Evolutionary conservation across 2,329 filamentous ascomycete genomes (phyloP).

Genomic region (Magnaporthiopsis rhizophila): DNA sequence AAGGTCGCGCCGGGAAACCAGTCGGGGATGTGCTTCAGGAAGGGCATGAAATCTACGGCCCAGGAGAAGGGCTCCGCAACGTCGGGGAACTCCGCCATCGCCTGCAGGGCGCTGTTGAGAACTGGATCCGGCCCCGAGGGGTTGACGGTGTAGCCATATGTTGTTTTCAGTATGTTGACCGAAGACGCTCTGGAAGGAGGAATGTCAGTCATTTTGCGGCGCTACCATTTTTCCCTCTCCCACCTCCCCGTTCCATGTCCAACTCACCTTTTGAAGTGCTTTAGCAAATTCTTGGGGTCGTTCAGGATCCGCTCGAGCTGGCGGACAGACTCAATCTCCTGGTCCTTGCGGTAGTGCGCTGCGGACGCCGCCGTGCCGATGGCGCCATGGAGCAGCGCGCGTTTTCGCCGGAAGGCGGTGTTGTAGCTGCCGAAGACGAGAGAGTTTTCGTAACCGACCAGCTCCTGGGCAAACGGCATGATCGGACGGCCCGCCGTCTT

Average conservation of each 20-base stretch:
- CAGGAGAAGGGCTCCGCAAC: constrained; percentile 15
- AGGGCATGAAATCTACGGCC: constrained; percentile 20
- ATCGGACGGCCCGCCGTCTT: constrained; percentile 5
- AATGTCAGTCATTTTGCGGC: constrained; percentile 19
- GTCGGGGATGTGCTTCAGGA: constrained; percentile 18
- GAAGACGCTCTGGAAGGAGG: constrained; percentile 26
- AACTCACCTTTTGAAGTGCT: not conserved
- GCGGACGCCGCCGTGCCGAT: not conserved
- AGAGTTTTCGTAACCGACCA: constrained; percentile 5
- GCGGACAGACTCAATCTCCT: constrained; percentile 15
- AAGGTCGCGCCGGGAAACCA: constrained; percentile 21
- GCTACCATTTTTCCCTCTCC: too few species aligned
- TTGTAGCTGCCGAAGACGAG: constrained; percentile 1
- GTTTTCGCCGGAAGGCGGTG: not conserved
- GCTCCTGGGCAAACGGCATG: constrained; percentile 8
- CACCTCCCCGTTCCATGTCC: not conserved
- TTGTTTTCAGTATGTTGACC: constrained; percentile 19
- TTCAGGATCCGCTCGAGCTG: not conserved
- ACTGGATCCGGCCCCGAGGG: constrained; percentile 17
- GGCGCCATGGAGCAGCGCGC: constrained; percentile 2
- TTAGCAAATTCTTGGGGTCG: constrained; percentile 11
- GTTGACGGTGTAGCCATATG: constrained; percentile 21
- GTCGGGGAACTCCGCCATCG: constrained; percentile 15
- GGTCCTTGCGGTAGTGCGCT: constrained; percentile 22
- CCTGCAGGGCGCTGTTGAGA: constrained; percentile 13